Conservation (phyloP, 1,284 basidiomycete species). For the Grifola frondosa region DNA sequence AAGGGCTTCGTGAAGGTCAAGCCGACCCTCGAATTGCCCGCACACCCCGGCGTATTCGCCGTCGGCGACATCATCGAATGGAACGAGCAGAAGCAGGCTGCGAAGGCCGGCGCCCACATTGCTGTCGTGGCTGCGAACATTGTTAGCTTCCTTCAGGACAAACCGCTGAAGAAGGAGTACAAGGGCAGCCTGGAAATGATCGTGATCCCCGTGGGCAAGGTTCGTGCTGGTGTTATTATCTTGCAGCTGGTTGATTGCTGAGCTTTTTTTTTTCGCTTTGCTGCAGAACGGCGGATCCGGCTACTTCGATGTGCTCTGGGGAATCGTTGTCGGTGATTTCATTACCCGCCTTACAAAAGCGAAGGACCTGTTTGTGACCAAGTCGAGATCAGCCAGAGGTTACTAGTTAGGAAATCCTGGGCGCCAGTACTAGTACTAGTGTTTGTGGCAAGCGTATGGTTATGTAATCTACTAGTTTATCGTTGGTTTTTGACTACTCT, state of each 20-base stretch:
- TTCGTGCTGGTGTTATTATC: slow-evolving; percentile 27
- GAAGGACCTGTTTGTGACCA: slow-evolving; percentile 25
- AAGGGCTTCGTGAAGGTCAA: slow-evolving; percentile 47
- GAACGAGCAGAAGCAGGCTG: slow-evolving; percentile 58
- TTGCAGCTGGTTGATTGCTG: background rate
- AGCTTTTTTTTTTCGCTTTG: slow-evolving; percentile 1
- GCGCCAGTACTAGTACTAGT: no score
- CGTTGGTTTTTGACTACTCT: no score
- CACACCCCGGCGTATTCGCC: slow-evolving; percentile 53
- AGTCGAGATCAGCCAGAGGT: slow-evolving; percentile 13
- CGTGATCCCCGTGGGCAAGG: slow-evolving; percentile 58
- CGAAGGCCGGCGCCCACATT: slow-evolving; percentile 46
- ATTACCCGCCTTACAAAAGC: slow-evolving; percentile 25
- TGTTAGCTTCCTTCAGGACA: slow-evolving; percentile 41
- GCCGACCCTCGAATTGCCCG: slow-evolving; percentile 50
- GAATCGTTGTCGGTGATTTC: slow-evolving; percentile 34
- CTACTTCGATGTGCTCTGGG: slow-evolving; percentile 49
- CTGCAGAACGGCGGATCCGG: slow-evolving; percentile 45
- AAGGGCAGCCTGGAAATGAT: slow-evolving; percentile 54
- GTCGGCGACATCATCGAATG: slow-evolving; percentile 59
- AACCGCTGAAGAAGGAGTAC: slow-evolving; percentile 41
- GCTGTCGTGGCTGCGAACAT: slow-evolving; percentile 47
- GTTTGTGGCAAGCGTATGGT: background rate
- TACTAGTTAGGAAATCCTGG: no score
- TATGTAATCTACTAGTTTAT: background rate